phyloP scores from a whole-genome alignment of 176 grass and related monocot species.

The Musa itinerans region DNA sequence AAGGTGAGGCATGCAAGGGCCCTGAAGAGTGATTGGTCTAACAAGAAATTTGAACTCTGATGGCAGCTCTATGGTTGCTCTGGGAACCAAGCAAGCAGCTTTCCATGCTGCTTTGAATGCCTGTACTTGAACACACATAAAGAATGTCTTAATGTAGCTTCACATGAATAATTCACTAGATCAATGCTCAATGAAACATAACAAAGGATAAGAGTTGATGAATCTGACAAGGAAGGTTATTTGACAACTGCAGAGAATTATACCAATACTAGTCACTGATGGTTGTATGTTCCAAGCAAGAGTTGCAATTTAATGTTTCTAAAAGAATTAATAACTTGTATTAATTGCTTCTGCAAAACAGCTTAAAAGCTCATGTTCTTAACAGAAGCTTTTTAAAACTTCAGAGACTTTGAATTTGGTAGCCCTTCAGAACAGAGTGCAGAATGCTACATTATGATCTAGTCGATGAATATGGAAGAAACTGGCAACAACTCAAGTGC shows the following conservation, averaged over 20 bases:
- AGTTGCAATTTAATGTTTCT: no score
- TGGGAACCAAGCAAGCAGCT: slow-evolving; percentile 36
- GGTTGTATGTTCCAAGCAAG: no score
- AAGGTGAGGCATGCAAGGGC: slow-evolving; percentile 51
- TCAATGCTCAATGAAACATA: not conserved
- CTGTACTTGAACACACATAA: slow-evolving; percentile 21
- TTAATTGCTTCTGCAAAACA: no score
- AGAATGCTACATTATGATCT: not conserved
- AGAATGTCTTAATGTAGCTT: not conserved
- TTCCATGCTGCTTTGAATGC: slow-evolving; percentile 56
- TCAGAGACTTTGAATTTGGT: not conserved
- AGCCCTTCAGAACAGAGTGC: no score
- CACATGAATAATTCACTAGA: not conserved
- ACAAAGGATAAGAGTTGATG: not conserved
- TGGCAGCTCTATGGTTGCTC: slow-evolving; percentile 40
- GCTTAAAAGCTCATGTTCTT: not conserved
- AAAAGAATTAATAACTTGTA: no score
- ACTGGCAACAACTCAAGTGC: not conserved
- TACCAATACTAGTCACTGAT: no score
- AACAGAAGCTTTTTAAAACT: not conserved
- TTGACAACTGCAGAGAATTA: no score
- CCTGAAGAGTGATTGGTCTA: slow-evolving; percentile 42
- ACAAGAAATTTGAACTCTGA: slow-evolving; percentile 40
- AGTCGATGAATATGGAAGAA: not conserved
- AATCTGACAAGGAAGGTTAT: not conserved